phyloP scores from a whole-genome alignment of 805 yeast species.

The Lachancea thermotolerans region DNA sequence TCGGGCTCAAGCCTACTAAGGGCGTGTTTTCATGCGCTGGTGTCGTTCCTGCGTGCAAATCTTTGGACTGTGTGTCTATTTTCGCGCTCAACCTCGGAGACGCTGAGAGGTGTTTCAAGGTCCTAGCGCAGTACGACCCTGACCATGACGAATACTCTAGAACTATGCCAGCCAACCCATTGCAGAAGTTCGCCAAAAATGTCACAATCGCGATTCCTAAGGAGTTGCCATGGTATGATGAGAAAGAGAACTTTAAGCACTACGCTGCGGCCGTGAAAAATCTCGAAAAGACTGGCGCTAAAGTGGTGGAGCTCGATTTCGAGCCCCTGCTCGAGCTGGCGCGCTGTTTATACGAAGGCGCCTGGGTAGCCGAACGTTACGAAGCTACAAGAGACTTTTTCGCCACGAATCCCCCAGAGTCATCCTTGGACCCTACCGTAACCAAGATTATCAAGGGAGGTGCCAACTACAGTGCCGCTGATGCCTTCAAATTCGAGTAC shows the following conservation, averaged over 20 bases:
- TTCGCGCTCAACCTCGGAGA: slow-evolving; percentile 73
- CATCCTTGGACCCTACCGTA: slow-evolving; percentile 80
- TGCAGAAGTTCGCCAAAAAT: slow-evolving; percentile 47
- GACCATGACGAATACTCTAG: slow-evolving; percentile 76
- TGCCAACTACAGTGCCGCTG: slow-evolving; percentile 69
- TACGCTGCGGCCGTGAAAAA: slow-evolving; percentile 55
- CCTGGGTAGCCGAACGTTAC: slow-evolving; percentile 98
- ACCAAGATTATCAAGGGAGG: slow-evolving; percentile 70
- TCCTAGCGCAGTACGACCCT: slow-evolving; percentile 66
- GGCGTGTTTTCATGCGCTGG: slow-evolving; percentile 85
- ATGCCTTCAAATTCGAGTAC: slow-evolving; percentile 80
- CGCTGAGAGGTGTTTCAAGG: slow-evolving; percentile 69
- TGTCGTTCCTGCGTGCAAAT: slow-evolving; percentile 96
- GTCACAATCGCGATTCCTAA: slow-evolving; percentile 76
- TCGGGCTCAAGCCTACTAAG: slow-evolving; percentile 88
- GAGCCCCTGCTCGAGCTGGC: slow-evolving; percentile 75
- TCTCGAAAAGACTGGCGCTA: slow-evolving; percentile 49
- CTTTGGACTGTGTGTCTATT: slow-evolving; percentile 86
- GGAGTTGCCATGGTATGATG: slow-evolving; percentile 72
- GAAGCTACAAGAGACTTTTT: slow-evolving; percentile 73
- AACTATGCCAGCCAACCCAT: slow-evolving; percentile 59
- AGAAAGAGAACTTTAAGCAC: slow-evolving; percentile 37
- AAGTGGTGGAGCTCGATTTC: slow-evolving; percentile 61
- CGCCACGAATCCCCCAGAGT: slow-evolving; percentile 59
- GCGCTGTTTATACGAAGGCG: slow-evolving; percentile 85